Evolutionary conservation across 257 asterid species (phyloP).

Genomic region (Ballota nigra): DNA sequence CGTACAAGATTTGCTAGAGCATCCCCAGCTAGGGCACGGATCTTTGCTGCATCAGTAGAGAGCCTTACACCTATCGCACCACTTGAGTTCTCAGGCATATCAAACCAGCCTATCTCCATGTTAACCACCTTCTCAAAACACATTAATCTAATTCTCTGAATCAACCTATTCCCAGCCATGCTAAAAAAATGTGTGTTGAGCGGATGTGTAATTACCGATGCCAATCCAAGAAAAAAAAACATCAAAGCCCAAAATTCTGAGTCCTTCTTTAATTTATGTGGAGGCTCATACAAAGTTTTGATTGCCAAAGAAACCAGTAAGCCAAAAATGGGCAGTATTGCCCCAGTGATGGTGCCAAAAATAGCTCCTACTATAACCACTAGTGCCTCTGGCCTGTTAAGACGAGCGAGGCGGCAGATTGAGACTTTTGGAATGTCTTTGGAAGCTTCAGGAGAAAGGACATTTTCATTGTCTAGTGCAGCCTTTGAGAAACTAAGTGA

Average conservation of each 20-base stretch:
- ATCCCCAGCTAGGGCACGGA: slow-evolving; percentile 50
- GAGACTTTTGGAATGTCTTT: slow-evolving; percentile 29
- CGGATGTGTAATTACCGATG: slow-evolving; percentile 27
- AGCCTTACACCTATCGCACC: slow-evolving; percentile 46
- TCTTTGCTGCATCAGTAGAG: slow-evolving; percentile 45
- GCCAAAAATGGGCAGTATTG: slow-evolving; percentile 40
- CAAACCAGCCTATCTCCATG: slow-evolving; percentile 57
- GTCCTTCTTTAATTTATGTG: slow-evolving; percentile 36
- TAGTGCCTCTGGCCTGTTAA: slow-evolving; percentile 50
- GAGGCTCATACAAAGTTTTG: slow-evolving; percentile 35
- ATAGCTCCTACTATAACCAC: slow-evolving; percentile 36
- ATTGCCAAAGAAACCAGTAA: slow-evolving; percentile 29
- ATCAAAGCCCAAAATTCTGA: slow-evolving; percentile 44
- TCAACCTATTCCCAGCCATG: slow-evolving; percentile 42
- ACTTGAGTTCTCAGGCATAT: slow-evolving; percentile 41
- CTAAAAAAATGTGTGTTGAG: slow-evolving; percentile 30
- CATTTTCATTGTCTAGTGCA: background rate
- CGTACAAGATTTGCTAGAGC: slow-evolving; percentile 33
- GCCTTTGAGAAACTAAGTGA: slow-evolving; percentile 9
- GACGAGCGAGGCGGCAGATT: slow-evolving; percentile 37
- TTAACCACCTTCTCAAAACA: slow-evolving; percentile 44
- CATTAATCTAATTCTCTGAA: slow-evolving; percentile 41
- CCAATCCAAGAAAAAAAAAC: slow-evolving; percentile 33
- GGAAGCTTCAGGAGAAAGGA: slow-evolving; percentile 6
- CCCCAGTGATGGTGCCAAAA: slow-evolving; percentile 30